These are phyloP conservation scores for Trametes coccinea DNA, from an alignment of 768 basidiomycete species.

Conservation along the genomic window DNA sequence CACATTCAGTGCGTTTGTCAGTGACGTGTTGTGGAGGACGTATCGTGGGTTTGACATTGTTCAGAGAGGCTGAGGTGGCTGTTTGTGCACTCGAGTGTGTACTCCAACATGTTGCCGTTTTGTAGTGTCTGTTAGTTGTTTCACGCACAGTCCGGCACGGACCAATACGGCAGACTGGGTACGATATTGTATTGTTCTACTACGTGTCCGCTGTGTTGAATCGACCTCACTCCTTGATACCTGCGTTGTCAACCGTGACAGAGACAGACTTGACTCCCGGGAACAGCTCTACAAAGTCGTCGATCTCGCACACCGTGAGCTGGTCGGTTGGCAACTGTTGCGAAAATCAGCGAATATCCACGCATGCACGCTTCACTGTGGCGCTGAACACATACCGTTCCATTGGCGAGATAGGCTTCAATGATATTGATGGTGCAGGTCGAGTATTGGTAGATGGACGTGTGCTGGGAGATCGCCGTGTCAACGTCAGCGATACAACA, in stretches of 20 bases:
- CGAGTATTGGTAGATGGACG: conserved; percentile 9
- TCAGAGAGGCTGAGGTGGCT: conserved; percentile 20
- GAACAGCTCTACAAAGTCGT: conserved; percentile 13
- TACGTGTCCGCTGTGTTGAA: neutral
- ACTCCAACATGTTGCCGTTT: too few relatives aligned
- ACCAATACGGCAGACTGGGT: too few relatives aligned
- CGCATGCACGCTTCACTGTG: too few relatives aligned
- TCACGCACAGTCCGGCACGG: too few relatives aligned
- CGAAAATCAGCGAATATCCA: neutral
- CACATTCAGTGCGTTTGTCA: conserved; percentile 72
- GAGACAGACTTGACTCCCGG: conserved; percentile 6
- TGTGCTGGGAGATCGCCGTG: neutral
- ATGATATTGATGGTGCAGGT: conserved; percentile 9
- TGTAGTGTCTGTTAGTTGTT: too few relatives aligned
- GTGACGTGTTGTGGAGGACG: conserved; percentile 65
- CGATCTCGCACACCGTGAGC: conserved; percentile 14
- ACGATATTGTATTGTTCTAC: neutral
- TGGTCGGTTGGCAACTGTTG: conserved; percentile 2
- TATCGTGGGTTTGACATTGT: conserved; percentile 55
- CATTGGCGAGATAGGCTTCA: conserved; percentile 8
- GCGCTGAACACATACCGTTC: neutral
- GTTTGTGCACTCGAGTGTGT: neutral
- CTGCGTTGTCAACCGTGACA: neutral
- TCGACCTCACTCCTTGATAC: neutral
- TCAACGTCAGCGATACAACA: neutral